Evolutionary conservation across 1,284 basidiomycete species (phyloP), one percentile per base, ranked within the genome.

Genomic region (Rhodotorula mucilaginosa): DNA sequence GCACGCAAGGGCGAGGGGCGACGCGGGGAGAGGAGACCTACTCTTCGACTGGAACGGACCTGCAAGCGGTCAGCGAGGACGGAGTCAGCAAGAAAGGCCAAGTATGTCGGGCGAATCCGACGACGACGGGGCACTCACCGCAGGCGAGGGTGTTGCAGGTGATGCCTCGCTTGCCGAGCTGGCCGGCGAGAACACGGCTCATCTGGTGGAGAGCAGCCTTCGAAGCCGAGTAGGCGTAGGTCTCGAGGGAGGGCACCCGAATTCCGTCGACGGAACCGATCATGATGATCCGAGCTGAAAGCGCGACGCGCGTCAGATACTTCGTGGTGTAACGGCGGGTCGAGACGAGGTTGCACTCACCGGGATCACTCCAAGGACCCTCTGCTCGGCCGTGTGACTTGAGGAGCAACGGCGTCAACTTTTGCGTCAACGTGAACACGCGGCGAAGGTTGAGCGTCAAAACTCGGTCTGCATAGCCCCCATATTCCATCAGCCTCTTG

Each of bases 81-180:
- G 5, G 16, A 8, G 29, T 48, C 23, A 49, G 16, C 0, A 10
- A n/a, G 46, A 18, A 34, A 18, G 39, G 31, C 29, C 5, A 18
- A 12, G 23, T 5, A 21, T 6, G 56, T 26, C 12, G 10, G 62
- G 56, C 64, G 49, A 23, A 15, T 44, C 12, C 39, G 39, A 44
- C 39, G 10, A 44, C 39, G 39, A 44, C 39, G 39, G 39, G 39
- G 15, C 23, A 59, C 61, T 34, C 23, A 62, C 61, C 66, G 69
- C 88, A 88, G 3, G 88, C 88, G 70, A 90, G 86, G 8, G 87
- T 87, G 79, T 90, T 90, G 79, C 87, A 87, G 23, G 86, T 85
- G 74, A 90, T 87, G 3, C 86, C 84, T 69, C 88, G 86, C 64
- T 80, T 81, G 0, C 88, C 88, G 18, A 90, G 83, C 19, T 86